Evolutionary conservation across 176 grass and related monocot genomes (phyloP).

Genomic region (Metroxylon sagu): DNA sequence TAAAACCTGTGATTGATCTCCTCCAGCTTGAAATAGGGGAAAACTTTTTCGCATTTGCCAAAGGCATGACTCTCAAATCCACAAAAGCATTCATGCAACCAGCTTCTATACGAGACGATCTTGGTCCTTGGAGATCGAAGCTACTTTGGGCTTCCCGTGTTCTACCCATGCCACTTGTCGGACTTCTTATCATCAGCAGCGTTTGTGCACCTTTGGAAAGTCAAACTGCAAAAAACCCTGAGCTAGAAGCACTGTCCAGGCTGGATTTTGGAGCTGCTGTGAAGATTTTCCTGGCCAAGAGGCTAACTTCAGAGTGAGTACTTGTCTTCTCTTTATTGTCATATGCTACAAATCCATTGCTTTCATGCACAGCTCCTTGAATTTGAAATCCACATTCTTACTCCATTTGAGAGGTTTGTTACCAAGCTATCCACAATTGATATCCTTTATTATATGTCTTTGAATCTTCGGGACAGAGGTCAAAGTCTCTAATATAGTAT

Average conservation of each 20-base stretch:
- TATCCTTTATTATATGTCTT: too few species aligned
- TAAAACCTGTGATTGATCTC: background rate
- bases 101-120: conserved; percentile 35
- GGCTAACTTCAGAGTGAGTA: conserved; percentile 78
- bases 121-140: conserved; percentile 70
- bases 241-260: conserved; percentile 54
- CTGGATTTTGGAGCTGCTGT: conserved; percentile 64
- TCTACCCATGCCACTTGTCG: conserved; percentile 79
- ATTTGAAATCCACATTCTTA: too few species aligned
- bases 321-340: background rate
- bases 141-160: conserved; percentile 75
- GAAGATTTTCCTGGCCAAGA: conserved; percentile 80
- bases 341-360: background rate
- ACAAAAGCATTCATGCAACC: conserved; percentile 55
- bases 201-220: conserved; percentile 51
- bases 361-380: background rate
- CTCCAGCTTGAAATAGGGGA: conserved; percentile 76
- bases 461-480: too few species aligned
- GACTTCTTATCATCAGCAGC: conserved; percentile 55
- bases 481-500: too few species aligned
- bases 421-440: too few species aligned
- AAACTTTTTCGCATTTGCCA: conserved; percentile 56
- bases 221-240: conserved; percentile 38
- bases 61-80: conserved; percentile 60
- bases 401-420: too few species aligned